Conservation (phyloP, 2,329 filamentous ascomycete genomes). For the Lachnellula occidentalis region DNA sequence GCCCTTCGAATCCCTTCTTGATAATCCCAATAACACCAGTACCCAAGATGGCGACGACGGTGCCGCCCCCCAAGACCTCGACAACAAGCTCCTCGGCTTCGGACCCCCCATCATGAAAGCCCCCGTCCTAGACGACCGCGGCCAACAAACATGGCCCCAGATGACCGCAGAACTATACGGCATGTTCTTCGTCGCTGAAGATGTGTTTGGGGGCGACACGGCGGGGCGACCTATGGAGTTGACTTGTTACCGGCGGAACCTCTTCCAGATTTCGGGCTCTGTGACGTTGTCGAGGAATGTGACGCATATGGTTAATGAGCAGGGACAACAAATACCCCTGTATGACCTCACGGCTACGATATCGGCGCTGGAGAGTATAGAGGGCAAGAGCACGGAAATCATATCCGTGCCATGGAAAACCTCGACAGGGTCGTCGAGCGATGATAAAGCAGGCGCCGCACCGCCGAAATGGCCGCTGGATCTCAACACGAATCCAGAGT, state of each 20-base stretch:
- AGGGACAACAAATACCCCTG: conserved; percentile 71
- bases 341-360: conserved; percentile 77
- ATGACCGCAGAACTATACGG: conserved; percentile 75
- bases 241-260: conserved; percentile 89
- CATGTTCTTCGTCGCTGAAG: conserved; percentile 85
- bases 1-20: conserved; percentile 36
- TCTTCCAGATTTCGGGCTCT: conserved; percentile 91
- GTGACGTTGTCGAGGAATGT: conserved; percentile 71
- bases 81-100: conserved; percentile 71
- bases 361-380: conserved; percentile 83
- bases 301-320: conserved; percentile 67
- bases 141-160: conserved; percentile 52
- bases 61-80: conserved; percentile 40
- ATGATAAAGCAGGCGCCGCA: conserved; percentile 40
- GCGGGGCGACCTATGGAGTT: conserved; percentile 65
- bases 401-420: conserved; percentile 96
- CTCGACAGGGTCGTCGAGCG: conserved; percentile 18
- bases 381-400: conserved; percentile 86
- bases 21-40: conserved; percentile 14
- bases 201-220: conserved; percentile 54
- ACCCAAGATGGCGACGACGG: conserved; percentile 12
- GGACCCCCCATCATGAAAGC: conserved; percentile 56
- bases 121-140: conserved; percentile 60
- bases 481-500: conserved; percentile 54
- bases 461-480: conserved; percentile 53